A percentile compares a stretch with the other conserved stretches of the same genome.
These are phyloP conservation scores for Capsicum pubescens DNA, from an alignment of 257 asterid species.

Conservation along the genomic window DNA sequence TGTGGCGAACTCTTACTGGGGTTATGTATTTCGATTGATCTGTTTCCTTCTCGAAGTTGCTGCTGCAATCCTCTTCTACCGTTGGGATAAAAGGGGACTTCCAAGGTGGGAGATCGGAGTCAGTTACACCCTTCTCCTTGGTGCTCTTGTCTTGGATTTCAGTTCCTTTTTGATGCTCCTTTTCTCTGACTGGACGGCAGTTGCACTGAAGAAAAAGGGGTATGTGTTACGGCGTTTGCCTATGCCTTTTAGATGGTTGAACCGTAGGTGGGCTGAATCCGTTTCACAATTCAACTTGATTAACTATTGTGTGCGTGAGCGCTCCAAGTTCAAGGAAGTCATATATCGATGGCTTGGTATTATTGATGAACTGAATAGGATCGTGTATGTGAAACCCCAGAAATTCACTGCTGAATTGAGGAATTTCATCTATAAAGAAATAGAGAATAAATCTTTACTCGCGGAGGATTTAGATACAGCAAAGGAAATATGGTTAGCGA, in stretches of 20 bases:
- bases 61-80: slow-evolving; percentile 46
- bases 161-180: slow-evolving; percentile 44
- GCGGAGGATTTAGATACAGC: too few relatives aligned
- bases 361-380: too few relatives aligned
- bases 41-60: slow-evolving; percentile 32
- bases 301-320: too few relatives aligned
- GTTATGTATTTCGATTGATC: slow-evolving; percentile 32
- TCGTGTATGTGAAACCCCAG: too few relatives aligned
- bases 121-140: slow-evolving; percentile 54
- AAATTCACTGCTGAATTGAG: too few relatives aligned
- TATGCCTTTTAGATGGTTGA: slow-evolving; percentile 9
- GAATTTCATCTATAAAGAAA: too few relatives aligned
- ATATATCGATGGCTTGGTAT: too few relatives aligned
- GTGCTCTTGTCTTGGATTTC: slow-evolving; percentile 50
- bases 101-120: slow-evolving; percentile 37
- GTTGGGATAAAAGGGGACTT: slow-evolving; percentile 34
- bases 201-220: neutral
- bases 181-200: slow-evolving; percentile 46
- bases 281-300: slow-evolving; percentile 16
- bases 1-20: slow-evolving; percentile 33
- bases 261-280: slow-evolving; percentile 51
- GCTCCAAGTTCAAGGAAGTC: too few relatives aligned
- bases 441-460: too few relatives aligned
- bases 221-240: neutral
- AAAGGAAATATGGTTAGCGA: too few relatives aligned